Conservation (phyloP, 352 stramenopile species). For the Pythium utonaiense region DNA sequence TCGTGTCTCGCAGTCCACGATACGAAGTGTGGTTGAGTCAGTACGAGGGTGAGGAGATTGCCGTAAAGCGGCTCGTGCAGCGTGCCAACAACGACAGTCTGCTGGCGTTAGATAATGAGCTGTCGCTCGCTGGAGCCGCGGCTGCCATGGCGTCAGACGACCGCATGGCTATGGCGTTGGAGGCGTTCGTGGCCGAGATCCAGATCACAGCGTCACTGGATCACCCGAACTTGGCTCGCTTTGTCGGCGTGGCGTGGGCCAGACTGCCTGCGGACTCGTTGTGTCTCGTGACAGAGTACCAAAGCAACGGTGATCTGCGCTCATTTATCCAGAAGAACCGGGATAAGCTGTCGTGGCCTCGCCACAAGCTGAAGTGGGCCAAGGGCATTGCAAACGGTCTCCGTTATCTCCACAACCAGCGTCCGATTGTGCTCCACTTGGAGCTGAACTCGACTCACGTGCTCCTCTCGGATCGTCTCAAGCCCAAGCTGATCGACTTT, state of each 20-base stretch:
- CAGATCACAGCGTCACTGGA: conserved; percentile 33
- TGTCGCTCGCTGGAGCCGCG: conserved; percentile 7
- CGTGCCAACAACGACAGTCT: conserved; percentile 17
- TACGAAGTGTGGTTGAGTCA: conserved; percentile 49
- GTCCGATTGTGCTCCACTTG: conserved; percentile 22
- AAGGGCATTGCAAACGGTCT: conserved; percentile 18
- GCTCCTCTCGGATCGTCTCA: conserved; percentile 24
- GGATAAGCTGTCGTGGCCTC: conserved; percentile 19
- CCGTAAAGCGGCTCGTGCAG: conserved; percentile 39
- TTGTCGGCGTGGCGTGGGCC: conserved; percentile 56
- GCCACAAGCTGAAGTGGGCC: conserved; percentile 24
- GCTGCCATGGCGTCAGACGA: conserved; percentile 14
- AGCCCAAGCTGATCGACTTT: conserved; percentile 30
- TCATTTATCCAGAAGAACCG: conserved; percentile 17
- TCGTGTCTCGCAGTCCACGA: conserved; percentile 19
- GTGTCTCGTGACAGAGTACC: conserved; percentile 31
- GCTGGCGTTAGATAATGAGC: conserved; percentile 20
- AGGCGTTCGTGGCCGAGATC: conserved; percentile 39
- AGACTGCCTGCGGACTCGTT: conserved; percentile 20
- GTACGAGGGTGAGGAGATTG: conserved; percentile 37
- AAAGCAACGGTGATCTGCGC: conserved; percentile 21
- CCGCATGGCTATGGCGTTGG: conserved; percentile 12
- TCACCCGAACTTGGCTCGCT: conserved; percentile 46
- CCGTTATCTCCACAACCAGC: conserved; percentile 21
- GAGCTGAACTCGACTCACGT: conserved; percentile 27